phyloP scores from a whole-genome alignment of 768 basidiomycete species.

The Leccinum arenicola region DNA sequence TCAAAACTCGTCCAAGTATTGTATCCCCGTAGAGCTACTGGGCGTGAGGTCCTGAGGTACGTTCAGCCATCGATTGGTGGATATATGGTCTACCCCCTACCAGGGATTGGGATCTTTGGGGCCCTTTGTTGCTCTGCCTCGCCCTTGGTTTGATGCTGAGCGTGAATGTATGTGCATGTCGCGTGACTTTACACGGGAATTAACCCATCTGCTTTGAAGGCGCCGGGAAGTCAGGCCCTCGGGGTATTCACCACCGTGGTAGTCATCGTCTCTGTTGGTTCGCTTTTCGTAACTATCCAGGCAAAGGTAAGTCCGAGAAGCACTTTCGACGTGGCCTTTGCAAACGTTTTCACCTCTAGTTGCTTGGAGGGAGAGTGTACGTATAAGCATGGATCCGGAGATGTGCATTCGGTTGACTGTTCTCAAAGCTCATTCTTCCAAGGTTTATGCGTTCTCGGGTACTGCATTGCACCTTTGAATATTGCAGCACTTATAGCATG shows the following conservation, averaged over 20 bases:
- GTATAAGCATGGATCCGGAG: conserved; percentile 21
- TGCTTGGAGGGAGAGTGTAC: conserved; percentile 81
- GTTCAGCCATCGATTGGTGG: conserved; percentile 11
- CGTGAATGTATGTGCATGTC: conserved; percentile 56
- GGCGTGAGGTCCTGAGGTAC: conserved; percentile 80
- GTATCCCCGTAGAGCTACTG: conserved; percentile 73
- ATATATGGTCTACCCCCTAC: conserved; percentile 1
- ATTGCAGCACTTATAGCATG: conserved; percentile 86
- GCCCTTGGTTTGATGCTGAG: conserved; percentile 82
- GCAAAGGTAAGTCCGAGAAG: conserved; percentile 64
- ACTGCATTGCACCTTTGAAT: conserved; percentile 91
- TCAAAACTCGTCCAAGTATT: conserved; percentile 91
- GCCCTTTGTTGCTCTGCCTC: conserved; percentile 82
- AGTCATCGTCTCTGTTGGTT: conserved; percentile 87
- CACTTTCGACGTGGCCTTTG: not conserved
- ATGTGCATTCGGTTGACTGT: not conserved
- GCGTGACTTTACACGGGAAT: not conserved
- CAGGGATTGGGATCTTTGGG: conserved; percentile 99
- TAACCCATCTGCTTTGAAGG: conserved; percentile 43
- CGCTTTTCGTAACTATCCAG: conserved; percentile 90
- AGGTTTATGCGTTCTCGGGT: conserved; percentile 90
- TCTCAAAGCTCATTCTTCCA: conserved; percentile 85
- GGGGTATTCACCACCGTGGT: conserved; percentile 94
- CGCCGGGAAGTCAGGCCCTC: conserved; percentile 77
- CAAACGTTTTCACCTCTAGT: conserved; percentile 36